A percentile compares a stretch with the other conserved stretches of the same genome.
phyloP scores from a whole-genome alignment of 768 basidiomycete genomes.

The Russula sp. region DNA sequence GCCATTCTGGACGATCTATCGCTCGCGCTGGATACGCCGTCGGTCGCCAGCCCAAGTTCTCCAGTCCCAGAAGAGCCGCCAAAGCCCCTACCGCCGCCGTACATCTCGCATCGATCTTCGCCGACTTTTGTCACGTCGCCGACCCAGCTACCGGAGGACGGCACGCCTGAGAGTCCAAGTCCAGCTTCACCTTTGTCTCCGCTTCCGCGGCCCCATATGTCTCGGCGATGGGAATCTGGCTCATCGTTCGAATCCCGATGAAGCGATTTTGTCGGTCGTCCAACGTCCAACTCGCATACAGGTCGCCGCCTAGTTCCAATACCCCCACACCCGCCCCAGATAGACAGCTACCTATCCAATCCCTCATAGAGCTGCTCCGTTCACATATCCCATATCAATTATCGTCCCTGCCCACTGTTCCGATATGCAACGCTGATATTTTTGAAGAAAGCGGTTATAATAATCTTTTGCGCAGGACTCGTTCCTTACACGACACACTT shows the following conservation, averaged over 20 bases:
- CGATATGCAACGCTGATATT: background rate
- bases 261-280: background rate
- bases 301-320: background rate
- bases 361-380: background rate
- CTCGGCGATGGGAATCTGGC: conserved; percentile 9
- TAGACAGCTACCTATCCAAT: background rate
- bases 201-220: conserved; percentile 4
- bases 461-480: background rate
- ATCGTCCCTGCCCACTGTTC: background rate
- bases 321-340: background rate
- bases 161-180: conserved; percentile 1
- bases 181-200: conserved; percentile 8
- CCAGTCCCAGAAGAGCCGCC: conserved; percentile 28
- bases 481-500: background rate
- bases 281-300: no score
- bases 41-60: conserved; percentile 1
- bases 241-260: conserved; percentile 13
- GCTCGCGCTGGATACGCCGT: conserved; percentile 22
- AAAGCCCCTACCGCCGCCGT: conserved; percentile 50
- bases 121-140: conserved; percentile 30
- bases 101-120: conserved; percentile 52
- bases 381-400: background rate
- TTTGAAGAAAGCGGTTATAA: background rate
- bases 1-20: conserved; percentile 53
- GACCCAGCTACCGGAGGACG: background rate